Conservation (phyloP, 176 grass and related monocot species). For the Microstegium vimineum region DNA sequence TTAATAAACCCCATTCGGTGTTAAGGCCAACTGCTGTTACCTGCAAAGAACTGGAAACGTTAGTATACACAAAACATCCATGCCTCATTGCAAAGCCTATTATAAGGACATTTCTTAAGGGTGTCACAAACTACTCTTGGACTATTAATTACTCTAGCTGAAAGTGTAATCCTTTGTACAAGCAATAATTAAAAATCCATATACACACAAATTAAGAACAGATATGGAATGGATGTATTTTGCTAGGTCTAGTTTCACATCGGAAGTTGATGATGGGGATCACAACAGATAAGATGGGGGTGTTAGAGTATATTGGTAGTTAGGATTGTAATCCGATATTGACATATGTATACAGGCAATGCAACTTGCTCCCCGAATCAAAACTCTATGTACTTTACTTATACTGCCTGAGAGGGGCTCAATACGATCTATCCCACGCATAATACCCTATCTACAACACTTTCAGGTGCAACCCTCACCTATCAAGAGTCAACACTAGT, state of each 20-base stretch:
- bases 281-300: background rate
- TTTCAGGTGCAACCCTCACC: background rate
- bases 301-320: background rate
- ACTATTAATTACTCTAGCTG: background rate
- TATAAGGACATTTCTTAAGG: background rate
- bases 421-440: background rate
- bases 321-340: no score
- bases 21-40: slow-evolving; percentile 95
- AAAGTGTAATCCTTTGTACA: background rate
- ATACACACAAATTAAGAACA: background rate
- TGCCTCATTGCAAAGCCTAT: background rate
- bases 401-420: background rate
- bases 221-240: background rate
- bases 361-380: background rate
- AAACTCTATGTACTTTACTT: background rate
- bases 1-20: slow-evolving; percentile 97
- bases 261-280: background rate
- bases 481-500: background rate
- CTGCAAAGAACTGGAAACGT: slow-evolving; percentile 33
- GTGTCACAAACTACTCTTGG: background rate
- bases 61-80: slow-evolving; percentile 16
- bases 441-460: background rate
- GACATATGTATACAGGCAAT: background rate
- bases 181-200: background rate
- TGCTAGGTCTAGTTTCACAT: background rate